phyloP scores from a whole-genome alignment of 1,139 yeast species.

The Zhuliangozyma parablackwelliae region DNA sequence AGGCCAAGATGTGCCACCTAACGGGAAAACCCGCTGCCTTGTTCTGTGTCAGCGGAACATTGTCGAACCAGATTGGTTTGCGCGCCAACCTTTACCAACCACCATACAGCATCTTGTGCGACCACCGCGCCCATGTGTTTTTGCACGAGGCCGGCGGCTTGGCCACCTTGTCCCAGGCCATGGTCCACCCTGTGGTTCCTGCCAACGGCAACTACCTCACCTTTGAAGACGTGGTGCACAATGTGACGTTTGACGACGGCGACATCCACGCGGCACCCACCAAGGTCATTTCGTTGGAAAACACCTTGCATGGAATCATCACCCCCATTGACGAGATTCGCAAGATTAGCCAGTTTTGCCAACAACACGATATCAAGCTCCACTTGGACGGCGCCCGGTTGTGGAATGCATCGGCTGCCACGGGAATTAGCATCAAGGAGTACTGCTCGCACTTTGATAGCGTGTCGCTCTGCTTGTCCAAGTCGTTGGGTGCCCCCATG shows the following conservation, averaged over 20 bases:
- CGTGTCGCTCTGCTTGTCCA: constrained; percentile 43
- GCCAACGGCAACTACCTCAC: constrained; percentile 36
- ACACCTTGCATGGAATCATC: constrained; percentile 43
- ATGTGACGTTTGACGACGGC: constrained; percentile 43
- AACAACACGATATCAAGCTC: constrained; percentile 27
- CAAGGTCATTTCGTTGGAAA: constrained; percentile 41
- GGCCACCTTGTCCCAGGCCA: constrained; percentile 43
- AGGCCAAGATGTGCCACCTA: constrained; percentile 29
- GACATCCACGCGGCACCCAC: constrained; percentile 49
- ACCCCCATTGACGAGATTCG: constrained; percentile 40
- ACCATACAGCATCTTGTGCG: constrained; percentile 42
- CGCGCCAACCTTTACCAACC: constrained; percentile 41
- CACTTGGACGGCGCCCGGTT: constrained; percentile 47
- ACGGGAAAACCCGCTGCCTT: constrained; percentile 42
- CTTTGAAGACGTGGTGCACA: constrained; percentile 32
- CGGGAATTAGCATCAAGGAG: constrained; percentile 35
- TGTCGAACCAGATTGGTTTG: constrained; percentile 42
- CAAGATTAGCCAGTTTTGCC: constrained; percentile 35
- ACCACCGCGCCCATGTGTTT: constrained; percentile 36
- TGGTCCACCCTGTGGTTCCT: constrained; percentile 39
- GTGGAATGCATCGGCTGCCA: constrained; percentile 43
- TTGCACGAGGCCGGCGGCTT: constrained; percentile 44
- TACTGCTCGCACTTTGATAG: constrained; percentile 41
- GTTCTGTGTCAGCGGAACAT: constrained; percentile 44
- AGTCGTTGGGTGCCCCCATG: constrained; percentile 44